These are phyloP conservation scores for Podospora appendiculata DNA, from an alignment of 495 filamentous ascomycete species.

Conservation along the genomic window DNA sequence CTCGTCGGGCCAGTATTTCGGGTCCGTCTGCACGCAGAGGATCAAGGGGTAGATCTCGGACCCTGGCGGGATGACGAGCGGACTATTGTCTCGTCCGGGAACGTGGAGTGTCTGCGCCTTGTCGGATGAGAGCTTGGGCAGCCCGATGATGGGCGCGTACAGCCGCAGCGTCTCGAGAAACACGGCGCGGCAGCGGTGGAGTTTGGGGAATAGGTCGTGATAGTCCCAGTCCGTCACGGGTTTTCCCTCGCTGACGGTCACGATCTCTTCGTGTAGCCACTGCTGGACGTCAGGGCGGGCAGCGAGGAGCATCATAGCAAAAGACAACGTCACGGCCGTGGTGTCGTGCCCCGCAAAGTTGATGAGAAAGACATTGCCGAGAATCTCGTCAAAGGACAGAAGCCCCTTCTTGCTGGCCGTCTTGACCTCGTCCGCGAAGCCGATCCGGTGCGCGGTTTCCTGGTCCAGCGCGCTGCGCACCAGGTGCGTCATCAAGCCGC, in stretches of 20 bases:
- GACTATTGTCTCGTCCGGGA: not conserved
- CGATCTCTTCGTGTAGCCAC: slow-evolving; percentile 21
- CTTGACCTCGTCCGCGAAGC: no score
- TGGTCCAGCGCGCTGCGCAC: not conserved
- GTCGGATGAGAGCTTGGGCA: slow-evolving; percentile 30
- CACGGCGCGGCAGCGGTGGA: slow-evolving; percentile 36
- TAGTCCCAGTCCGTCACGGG: slow-evolving; percentile 29
- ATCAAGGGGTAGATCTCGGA: slow-evolving; percentile 6
- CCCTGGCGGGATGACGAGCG: slow-evolving; percentile 9
- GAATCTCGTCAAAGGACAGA: slow-evolving; percentile 24
- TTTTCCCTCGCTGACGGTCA: slow-evolving; percentile 9
- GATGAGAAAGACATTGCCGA: slow-evolving; percentile 47
- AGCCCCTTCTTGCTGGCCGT: no score
- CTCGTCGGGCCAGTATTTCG: slow-evolving; percentile 25
- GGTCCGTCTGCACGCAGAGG: slow-evolving; percentile 13
- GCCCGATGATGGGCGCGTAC: slow-evolving; percentile 34
- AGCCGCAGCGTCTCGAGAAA: slow-evolving; percentile 46
- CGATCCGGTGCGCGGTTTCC: no score
- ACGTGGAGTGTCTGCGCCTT: slow-evolving; percentile 1
- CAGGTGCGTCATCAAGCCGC: slow-evolving; percentile 9
- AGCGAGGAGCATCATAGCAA: slow-evolving; percentile 39
- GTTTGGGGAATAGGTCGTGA: slow-evolving; percentile 29
- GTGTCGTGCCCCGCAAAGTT: slow-evolving; percentile 50
- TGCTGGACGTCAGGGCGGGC: slow-evolving; percentile 39
- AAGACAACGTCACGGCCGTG: slow-evolving; percentile 42